phyloP scores from a whole-genome alignment of 345 rosid genomes.

The Arabidopsis thaliana region TAIR10.1 NC_003070.9:7209001-7209500 shows the following conservation, averaged over 20 bases:
- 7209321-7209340: neutral
- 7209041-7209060: neutral
- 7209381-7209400: neutral
- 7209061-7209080: constrained; percentile 3
- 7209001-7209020: constrained; percentile 18
- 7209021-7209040: constrained; percentile 3
- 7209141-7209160: neutral
- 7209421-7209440: constrained; percentile 29
- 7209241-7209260: neutral
- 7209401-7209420: constrained; percentile 31
- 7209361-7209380: constrained; percentile 33
- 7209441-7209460: constrained; percentile 38
- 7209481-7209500: constrained; percentile 20
- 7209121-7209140: constrained; percentile 12
- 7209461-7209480: constrained; percentile 37
- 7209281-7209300: constrained; percentile 26
- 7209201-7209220: neutral
- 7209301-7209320: neutral
- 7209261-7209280: no score
- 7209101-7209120: constrained; percentile 31
- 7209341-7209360: constrained; percentile 20
- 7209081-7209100: constrained; percentile 16
- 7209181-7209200: constrained; percentile 19
- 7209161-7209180: constrained; percentile 30
- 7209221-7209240: constrained; percentile 9